These are phyloP conservation scores for Ambrosia artemisiifolia DNA, from an alignment of 129 eudicot species.

Conservation along the genomic window DNA sequence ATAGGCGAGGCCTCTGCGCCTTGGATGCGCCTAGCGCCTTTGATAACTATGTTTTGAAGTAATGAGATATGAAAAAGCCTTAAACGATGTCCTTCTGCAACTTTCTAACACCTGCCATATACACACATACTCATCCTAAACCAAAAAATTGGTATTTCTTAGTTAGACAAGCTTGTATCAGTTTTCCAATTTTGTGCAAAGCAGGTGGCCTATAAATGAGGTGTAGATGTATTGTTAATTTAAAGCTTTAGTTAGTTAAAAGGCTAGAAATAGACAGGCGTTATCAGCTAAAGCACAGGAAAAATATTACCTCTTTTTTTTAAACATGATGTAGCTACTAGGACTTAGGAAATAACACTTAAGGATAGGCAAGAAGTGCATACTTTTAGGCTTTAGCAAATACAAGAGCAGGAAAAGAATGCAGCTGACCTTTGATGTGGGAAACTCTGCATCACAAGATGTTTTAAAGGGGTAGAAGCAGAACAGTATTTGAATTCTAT, in stretches of 20 bases:
- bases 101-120: neutral
- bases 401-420: neutral
- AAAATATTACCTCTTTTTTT: neutral
- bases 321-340: neutral
- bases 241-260: neutral
- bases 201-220: neutral
- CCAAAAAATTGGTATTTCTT: neutral
- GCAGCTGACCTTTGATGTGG: neutral
- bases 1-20: no score
- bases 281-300: slow-evolving; percentile 2
- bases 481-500: neutral
- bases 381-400: neutral
- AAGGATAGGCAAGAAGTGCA: neutral
- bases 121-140: neutral
- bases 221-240: neutral
- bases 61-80: neutral
- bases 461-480: slow-evolving; percentile 12
- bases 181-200: slow-evolving; percentile 9
- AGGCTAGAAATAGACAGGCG: neutral
- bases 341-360: neutral
- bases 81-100: neutral
- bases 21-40: no score
- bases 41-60: no score
- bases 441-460: slow-evolving; percentile 6
- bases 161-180: neutral